A percentile compares a stretch with the other conserved stretches of the same genome.
These are phyloP conservation scores for Acorus calamus DNA, from an alignment of 106 monocot genomes.

Conservation along the genomic window DNA sequence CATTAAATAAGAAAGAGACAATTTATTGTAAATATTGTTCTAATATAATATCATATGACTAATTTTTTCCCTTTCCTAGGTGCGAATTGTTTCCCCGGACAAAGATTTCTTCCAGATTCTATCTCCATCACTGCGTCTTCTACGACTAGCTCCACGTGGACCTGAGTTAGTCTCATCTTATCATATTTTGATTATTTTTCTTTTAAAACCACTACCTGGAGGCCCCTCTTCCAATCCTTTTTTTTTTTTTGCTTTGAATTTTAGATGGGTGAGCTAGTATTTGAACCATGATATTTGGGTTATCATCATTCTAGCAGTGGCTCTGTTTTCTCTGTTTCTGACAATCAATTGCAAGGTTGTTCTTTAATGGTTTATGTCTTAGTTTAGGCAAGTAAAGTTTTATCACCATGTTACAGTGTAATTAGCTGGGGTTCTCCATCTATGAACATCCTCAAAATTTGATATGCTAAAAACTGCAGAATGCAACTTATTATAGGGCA, in stretches of 20 bases:
- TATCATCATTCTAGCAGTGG: no score
- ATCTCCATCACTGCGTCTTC: constrained; percentile 85
- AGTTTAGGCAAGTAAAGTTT: no score
- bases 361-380: constrained; percentile 4
- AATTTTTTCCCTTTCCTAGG: constrained; percentile 31
- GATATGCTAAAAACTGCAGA: no score
- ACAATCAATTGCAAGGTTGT: background rate
- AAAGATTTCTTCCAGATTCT: constrained; percentile 98
- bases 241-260: background rate
- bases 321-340: no score
- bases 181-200: background rate
- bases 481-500: no score
- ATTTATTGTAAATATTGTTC: no score
- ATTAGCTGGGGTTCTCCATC: no score
- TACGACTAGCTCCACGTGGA: constrained; percentile 73
- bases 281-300: no score
- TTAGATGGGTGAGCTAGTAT: no score
- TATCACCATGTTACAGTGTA: no score
- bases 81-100: constrained; percentile 91
- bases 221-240: background rate
- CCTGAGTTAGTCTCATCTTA: constrained; percentile 41
- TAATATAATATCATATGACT: background rate
- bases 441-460: no score
- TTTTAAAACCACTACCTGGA: background rate
- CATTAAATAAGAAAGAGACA: no score